Evolutionary conservation across 441 rosid genomes (phyloP).

Genomic region (Eruca vesicaria): DNA sequence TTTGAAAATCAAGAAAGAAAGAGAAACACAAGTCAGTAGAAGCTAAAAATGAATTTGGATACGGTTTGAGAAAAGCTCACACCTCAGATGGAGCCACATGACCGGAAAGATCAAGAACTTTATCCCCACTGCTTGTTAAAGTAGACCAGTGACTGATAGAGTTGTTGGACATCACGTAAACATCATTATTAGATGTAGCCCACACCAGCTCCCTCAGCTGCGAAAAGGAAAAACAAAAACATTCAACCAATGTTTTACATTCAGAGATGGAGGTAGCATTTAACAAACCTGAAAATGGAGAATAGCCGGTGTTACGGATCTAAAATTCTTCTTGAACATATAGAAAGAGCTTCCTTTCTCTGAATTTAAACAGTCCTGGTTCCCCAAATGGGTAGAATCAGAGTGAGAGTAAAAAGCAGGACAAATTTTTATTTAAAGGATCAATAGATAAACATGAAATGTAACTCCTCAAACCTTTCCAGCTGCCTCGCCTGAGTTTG

Average conservation of each 20-base stretch:
- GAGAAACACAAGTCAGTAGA: not conserved
- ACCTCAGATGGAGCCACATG: not conserved
- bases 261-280: not conserved
- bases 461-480: not conserved
- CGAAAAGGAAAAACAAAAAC: not conserved
- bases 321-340: not conserved
- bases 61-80: not conserved
- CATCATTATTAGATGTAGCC: conserved; percentile 7
- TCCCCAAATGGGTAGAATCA: not conserved
- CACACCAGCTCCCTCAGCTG: conserved; percentile 5
- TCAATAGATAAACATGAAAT: not conserved
- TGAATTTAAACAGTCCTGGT: not conserved
- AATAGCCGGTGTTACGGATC: not conserved
- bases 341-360: conserved; percentile 1
- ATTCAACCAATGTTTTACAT: not conserved
- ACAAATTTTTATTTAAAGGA: not conserved
- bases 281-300: not conserved
- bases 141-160: not conserved
- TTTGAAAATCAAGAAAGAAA: not conserved
- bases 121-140: not conserved
- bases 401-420: not conserved
- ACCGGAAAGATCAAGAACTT: not conserved
- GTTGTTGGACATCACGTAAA: not conserved
- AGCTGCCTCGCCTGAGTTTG: not conserved
- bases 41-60: not conserved